Percentiles rank a stretch among this genome's conserved stretches.
phyloP scores from a whole-genome alignment of 495 filamentous ascomycete species.

The Hyaloscypha finlandica region DNA sequence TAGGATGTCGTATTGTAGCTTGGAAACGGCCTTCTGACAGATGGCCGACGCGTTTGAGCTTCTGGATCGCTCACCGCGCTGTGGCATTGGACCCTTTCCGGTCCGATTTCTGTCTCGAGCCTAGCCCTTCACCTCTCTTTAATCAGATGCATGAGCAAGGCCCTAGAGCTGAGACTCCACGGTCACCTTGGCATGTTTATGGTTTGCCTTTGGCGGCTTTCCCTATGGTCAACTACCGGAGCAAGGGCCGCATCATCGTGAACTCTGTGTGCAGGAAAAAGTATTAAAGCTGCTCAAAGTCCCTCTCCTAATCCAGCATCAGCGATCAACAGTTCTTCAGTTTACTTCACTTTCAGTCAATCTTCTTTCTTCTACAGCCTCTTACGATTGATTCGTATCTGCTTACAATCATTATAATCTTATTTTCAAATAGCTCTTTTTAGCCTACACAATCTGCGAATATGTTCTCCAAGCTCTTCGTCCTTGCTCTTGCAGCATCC shows the following conservation, averaged over 20 bases:
- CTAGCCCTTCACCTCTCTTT: not conserved
- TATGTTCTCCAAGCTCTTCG: slow-evolving; percentile 31
- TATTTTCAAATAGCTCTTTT: slow-evolving; percentile 15
- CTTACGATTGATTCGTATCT: slow-evolving; percentile 34
- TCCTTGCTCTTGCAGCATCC: slow-evolving; percentile 31
- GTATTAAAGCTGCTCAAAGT: slow-evolving; percentile 31
- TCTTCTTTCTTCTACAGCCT: slow-evolving; percentile 25
- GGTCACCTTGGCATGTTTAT: slow-evolving; percentile 12
- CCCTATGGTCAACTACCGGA: not conserved
- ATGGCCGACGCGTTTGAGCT: slow-evolving; percentile 13
- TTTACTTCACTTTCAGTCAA: slow-evolving; percentile 19
- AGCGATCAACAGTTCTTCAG: slow-evolving; percentile 32
- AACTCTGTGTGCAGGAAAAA: slow-evolving; percentile 9
- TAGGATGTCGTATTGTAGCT: not conserved
- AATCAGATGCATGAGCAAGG: not conserved
- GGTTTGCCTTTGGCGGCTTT: not conserved
- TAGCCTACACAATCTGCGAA: slow-evolving; percentile 19
- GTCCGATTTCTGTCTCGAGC: not conserved
- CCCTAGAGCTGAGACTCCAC: not conserved
- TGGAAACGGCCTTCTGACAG: slow-evolving; percentile 17
- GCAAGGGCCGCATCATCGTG: slow-evolving; percentile 8
- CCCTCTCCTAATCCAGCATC: slow-evolving; percentile 27
- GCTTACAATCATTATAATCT: slow-evolving; percentile 29
- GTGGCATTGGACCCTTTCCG: not conserved
- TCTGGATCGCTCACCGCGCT: not conserved